Evolutionary conservation across 2,329 filamentous ascomycete species (phyloP).

Genomic region (Rhynchosporium graminicola): DNA sequence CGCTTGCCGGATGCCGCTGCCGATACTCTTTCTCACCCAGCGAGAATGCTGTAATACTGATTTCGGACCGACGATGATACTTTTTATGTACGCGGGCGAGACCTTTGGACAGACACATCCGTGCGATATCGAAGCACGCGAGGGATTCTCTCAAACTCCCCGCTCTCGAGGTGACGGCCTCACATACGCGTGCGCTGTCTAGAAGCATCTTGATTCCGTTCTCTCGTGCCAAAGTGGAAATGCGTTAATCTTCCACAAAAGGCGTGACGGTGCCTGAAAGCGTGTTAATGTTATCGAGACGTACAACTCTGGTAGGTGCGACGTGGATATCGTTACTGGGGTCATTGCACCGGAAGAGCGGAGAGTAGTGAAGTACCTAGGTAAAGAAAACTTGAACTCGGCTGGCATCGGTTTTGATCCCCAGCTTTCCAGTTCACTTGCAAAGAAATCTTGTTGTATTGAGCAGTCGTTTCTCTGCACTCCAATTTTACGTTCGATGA

Average conservation of each 20-base stretch:
- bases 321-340: constrained; percentile 66
- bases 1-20: constrained; percentile 75
- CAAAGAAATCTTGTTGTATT: too few relatives aligned
- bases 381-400: too few relatives aligned
- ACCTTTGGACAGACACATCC: constrained; percentile 79
- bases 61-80: constrained; percentile 64
- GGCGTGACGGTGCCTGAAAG: constrained; percentile 78
- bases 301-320: constrained; percentile 79
- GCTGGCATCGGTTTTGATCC: too few relatives aligned
- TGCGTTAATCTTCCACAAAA: constrained; percentile 66
- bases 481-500: too few relatives aligned
- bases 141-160: constrained; percentile 67
- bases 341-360: too few relatives aligned
- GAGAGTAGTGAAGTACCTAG: too few relatives aligned
- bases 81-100: constrained; percentile 77
- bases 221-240: constrained; percentile 66
- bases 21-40: constrained; percentile 77
- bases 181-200: constrained; percentile 80
- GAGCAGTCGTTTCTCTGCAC: too few relatives aligned
- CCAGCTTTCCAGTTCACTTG: too few relatives aligned
- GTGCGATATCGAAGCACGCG: constrained; percentile 70
- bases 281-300: constrained; percentile 88
- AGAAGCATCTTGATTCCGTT: constrained; percentile 70
- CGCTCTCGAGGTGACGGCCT: constrained; percentile 70
- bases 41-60: constrained; percentile 60